phyloP scores from a whole-genome alignment of 1,139 yeast genomes.

The Blastobotrys raffinosifermentans region DNA sequence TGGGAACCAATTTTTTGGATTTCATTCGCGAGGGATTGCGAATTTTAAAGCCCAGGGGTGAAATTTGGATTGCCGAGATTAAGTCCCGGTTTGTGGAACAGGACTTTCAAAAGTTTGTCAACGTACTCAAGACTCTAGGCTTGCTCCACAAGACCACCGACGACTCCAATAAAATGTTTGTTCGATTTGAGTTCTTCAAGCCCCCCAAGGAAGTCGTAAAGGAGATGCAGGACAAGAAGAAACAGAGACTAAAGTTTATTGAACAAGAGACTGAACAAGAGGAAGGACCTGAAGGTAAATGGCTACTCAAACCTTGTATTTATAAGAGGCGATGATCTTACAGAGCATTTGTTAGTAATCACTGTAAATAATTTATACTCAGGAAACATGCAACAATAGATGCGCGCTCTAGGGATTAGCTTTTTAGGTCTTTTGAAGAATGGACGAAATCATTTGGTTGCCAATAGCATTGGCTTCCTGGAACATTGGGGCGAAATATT shows the following conservation, averaged over 20 bases:
- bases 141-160: slow-evolving; percentile 87
- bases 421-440: slow-evolving; percentile 34
- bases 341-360: not conserved
- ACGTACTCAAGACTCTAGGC: slow-evolving; percentile 69
- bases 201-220: slow-evolving; percentile 67
- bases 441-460: slow-evolving; percentile 94
- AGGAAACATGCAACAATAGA: not conserved
- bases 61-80: slow-evolving; percentile 95
- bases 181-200: slow-evolving; percentile 88
- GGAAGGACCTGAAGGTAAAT: slow-evolving; percentile 69
- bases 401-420: not conserved
- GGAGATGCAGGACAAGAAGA: slow-evolving; percentile 37
- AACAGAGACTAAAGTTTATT: slow-evolving; percentile 59
- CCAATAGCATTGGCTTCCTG: slow-evolving; percentile 86
- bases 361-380: not conserved
- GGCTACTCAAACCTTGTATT: slow-evolving; percentile 92
- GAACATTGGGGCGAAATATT: slow-evolving; percentile 77
- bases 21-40: slow-evolving; percentile 87
- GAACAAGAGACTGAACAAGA: slow-evolving; percentile 48
- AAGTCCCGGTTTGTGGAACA: slow-evolving; percentile 76
- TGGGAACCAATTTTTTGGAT: slow-evolving; percentile 96
- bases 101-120: slow-evolving; percentile 62
- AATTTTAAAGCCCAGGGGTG: slow-evolving; percentile 83
- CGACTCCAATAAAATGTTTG: slow-evolving; percentile 85
- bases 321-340: slow-evolving; percentile 74